Evolutionary conservation across 108 stramenopile species (phyloP).

Genomic region (Nannochloropsis gaditana): DNA sequence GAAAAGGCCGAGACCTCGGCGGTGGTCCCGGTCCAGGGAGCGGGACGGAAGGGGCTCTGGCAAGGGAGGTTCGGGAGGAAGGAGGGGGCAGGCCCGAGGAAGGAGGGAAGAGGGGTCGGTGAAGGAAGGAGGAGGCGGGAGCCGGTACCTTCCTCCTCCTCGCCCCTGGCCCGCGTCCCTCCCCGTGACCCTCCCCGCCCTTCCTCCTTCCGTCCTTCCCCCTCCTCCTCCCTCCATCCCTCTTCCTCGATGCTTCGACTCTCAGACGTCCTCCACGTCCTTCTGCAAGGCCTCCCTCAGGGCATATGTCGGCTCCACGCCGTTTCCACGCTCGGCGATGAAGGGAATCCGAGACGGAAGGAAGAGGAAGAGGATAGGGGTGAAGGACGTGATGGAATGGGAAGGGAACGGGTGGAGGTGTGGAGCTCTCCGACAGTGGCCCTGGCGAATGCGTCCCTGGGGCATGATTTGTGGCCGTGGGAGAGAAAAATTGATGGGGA

Average conservation of each 20-base stretch:
- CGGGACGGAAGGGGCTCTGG: background rate
- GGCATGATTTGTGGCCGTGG: background rate
- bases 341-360: background rate
- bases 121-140: background rate
- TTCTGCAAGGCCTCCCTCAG: background rate
- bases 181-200: background rate
- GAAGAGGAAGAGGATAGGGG: background rate
- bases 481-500: background rate
- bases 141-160: background rate
- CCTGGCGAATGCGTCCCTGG: background rate
- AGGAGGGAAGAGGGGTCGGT: background rate
- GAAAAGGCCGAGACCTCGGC: background rate
- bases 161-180: background rate
- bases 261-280: background rate
- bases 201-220: background rate
- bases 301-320: background rate
- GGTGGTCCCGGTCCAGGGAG: background rate
- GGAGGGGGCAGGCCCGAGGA: background rate
- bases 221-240: background rate
- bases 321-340: background rate
- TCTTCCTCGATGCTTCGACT: background rate
- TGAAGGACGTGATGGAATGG: background rate
- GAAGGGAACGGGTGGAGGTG: background rate
- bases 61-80: background rate
- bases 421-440: background rate